These are phyloP conservation scores for Ampelomyces quisqualis DNA, from an alignment of 2,329 filamentous ascomycete genomes.

Conservation along the genomic window DNA sequence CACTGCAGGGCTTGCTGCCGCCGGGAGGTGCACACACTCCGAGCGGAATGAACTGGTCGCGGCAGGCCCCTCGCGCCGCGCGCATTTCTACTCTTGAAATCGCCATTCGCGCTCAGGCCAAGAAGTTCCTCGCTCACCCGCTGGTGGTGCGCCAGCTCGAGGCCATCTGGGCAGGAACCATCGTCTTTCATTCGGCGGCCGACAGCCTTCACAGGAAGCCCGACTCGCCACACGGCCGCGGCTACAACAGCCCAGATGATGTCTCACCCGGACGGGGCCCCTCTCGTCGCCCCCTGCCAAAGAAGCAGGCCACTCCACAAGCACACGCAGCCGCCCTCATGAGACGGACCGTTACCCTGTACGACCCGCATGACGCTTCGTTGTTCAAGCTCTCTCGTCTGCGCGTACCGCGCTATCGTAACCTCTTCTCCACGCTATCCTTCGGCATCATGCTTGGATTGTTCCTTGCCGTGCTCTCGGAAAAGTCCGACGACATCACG, in stretches of 20 bases:
- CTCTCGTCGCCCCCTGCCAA: slow-evolving; percentile 30
- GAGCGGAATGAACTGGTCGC: slow-evolving; percentile 26
- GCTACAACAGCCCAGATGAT: slow-evolving; percentile 24
- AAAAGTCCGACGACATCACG: slow-evolving; percentile 78
- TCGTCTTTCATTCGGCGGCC: slow-evolving; percentile 88
- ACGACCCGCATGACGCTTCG: slow-evolving; percentile 87
- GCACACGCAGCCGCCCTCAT: slow-evolving; percentile 45
- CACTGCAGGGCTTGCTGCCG: slow-evolving; percentile 73
- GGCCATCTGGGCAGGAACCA: slow-evolving; percentile 93
- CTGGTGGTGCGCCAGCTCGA: slow-evolving; percentile 93
- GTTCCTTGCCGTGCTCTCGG: slow-evolving; percentile 77
- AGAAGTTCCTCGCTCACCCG: slow-evolving; percentile 88
- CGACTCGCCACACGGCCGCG: slow-evolving; percentile 31
- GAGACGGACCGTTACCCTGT: slow-evolving; percentile 78
- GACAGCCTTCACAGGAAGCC: slow-evolving; percentile 75
- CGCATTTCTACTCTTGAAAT: slow-evolving; percentile 90
- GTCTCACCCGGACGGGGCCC: slow-evolving; percentile 36
- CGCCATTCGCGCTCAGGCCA: slow-evolving; percentile 87
- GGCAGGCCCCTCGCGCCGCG: slow-evolving; percentile 55
- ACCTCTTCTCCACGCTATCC: slow-evolving; percentile 84
- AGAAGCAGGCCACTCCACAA: slow-evolving; percentile 28
- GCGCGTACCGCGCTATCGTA: slow-evolving; percentile 86
- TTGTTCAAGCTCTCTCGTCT: slow-evolving; percentile 88
- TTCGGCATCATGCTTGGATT: slow-evolving; percentile 81
- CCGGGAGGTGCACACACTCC: slow-evolving; percentile 32